phyloP scores from a whole-genome alignment of 164 flowering plant genomes.

The Chimonanthus salicifolius region DNA sequence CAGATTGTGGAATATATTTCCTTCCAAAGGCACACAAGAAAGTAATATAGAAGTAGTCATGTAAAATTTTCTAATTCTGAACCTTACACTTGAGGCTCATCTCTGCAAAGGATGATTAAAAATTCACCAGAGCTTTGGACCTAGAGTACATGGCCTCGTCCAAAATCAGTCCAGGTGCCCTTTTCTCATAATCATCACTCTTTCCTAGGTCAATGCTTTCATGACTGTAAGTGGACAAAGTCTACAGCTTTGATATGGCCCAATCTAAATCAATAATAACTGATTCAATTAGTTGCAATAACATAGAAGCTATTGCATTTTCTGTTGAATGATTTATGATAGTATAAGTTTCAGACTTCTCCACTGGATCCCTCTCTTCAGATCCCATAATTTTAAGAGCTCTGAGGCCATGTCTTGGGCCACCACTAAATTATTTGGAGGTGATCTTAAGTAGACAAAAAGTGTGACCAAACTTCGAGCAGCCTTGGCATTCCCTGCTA shows the following conservation, averaged over 20 bases:
- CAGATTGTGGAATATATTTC: no score
- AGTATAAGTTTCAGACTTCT: conserved; percentile 44
- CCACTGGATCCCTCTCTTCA: conserved; percentile 27
- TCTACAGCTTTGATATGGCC: conserved; percentile 45
- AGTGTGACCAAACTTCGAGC: conserved; percentile 47
- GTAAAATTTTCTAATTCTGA: background rate
- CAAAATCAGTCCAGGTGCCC: conserved; percentile 26
- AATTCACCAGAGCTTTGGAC: conserved; percentile 55
- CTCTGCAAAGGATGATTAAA: conserved; percentile 53
- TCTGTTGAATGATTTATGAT: conserved; percentile 55
- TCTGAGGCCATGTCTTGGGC: conserved; percentile 55
- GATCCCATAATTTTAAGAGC: conserved; percentile 47
- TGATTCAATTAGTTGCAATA: conserved; percentile 50
- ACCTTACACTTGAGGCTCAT: conserved; percentile 71
- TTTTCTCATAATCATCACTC: conserved; percentile 18
- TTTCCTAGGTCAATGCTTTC: conserved; percentile 22
- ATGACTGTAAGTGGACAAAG: conserved; percentile 22
- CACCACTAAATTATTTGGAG: conserved; percentile 48
- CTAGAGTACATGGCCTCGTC: conserved; percentile 61
- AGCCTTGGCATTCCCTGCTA: conserved; percentile 32
- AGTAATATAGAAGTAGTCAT: background rate
- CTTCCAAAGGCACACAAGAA: background rate
- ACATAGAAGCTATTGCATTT: conserved; percentile 33
- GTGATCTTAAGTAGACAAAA: conserved; percentile 36
- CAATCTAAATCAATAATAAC: conserved; percentile 52